phyloP scores from a whole-genome alignment of 2,329 filamentous ascomycete genomes.

The Ophiocordyceps camponoti-floridani region DNA sequence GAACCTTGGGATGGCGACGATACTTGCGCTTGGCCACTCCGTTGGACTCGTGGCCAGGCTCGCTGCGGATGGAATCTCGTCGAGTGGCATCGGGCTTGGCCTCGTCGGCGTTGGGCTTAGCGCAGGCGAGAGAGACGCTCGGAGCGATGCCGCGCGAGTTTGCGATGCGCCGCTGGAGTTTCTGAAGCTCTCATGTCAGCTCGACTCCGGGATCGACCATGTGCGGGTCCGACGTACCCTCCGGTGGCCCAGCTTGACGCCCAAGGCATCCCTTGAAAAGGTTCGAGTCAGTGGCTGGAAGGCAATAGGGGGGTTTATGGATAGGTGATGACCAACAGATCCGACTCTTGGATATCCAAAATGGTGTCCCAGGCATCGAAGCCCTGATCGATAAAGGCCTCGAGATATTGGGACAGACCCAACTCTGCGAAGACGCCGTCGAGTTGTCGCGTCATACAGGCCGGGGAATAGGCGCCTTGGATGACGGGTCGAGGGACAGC shows the following conservation, averaged over 20 bases:
- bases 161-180: conserved; percentile 69
- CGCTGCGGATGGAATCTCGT: conserved; percentile 18
- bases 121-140: conserved; percentile 30
- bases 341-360: conserved; percentile 68
- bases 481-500: too few relatives aligned
- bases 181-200: conserved; percentile 27
- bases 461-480: neutral
- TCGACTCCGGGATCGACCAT: neutral
- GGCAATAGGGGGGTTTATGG: neutral
- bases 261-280: conserved; percentile 43
- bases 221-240: conserved; percentile 34
- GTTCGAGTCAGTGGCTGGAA: conserved; percentile 5
- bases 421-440: conserved; percentile 52
- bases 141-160: conserved; percentile 48
- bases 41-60: conserved; percentile 23
- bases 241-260: conserved; percentile 65
- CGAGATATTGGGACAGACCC: conserved; percentile 61
- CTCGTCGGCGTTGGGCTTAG: conserved; percentile 33
- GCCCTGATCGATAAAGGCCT: conserved; percentile 56
- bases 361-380: conserved; percentile 78
- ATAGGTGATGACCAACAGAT: conserved; percentile 37
- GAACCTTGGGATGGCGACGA: conserved; percentile 56
- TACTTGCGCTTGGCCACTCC: conserved; percentile 53
- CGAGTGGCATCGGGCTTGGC: conserved; percentile 23
- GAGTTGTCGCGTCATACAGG: conserved; percentile 37